Conservation (phyloP, 192 early-diverging fungal species). For the Coemansia sp. region DNA sequence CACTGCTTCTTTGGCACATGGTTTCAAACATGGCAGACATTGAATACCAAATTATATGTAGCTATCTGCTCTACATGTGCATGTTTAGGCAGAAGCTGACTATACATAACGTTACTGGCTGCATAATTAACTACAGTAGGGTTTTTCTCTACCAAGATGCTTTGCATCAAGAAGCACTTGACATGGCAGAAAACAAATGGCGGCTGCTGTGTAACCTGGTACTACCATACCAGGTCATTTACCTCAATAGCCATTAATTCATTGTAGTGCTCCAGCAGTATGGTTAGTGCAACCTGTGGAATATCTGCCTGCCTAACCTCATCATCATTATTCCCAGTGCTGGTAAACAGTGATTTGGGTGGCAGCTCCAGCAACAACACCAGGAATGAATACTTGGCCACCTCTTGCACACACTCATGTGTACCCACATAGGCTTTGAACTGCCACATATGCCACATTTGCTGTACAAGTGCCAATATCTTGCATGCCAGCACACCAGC, state of each 20-base stretch:
- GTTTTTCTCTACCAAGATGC: slow-evolving; percentile 91
- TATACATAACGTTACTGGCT: slow-evolving; percentile 80
- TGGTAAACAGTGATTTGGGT: slow-evolving; percentile 85
- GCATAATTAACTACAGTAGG: slow-evolving; percentile 96
- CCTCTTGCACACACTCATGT: slow-evolving; percentile 94
- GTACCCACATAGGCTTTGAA: slow-evolving; percentile 95
- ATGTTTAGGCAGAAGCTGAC: slow-evolving; percentile 63
- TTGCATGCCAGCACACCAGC: slow-evolving; percentile 66
- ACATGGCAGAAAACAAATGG: slow-evolving; percentile 88
- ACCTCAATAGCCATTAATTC: slow-evolving; percentile 61
- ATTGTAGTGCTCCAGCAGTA: slow-evolving; percentile 82
- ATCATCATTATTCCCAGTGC: slow-evolving; percentile 62
- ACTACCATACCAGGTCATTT: slow-evolving; percentile 63
- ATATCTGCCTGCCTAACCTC: slow-evolving; percentile 47
- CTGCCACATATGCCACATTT: slow-evolving; percentile 89
- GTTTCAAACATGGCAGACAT: slow-evolving; percentile 85
- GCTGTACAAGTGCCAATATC: slow-evolving; percentile 77
- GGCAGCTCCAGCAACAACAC: slow-evolving; percentile 89
- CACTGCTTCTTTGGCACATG: too few relatives aligned
- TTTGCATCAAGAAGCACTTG: slow-evolving; percentile 86
- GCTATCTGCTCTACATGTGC: slow-evolving; percentile 47
- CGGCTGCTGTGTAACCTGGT: slow-evolving; percentile 73
- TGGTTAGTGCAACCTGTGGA: slow-evolving; percentile 82
- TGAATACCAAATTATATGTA: slow-evolving; percentile 82
- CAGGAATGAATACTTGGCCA: slow-evolving; percentile 70